Base-by-base conservation (phyloP, 805 yeast genomes). In the Metschnikowia kunwiensis region DNA sequence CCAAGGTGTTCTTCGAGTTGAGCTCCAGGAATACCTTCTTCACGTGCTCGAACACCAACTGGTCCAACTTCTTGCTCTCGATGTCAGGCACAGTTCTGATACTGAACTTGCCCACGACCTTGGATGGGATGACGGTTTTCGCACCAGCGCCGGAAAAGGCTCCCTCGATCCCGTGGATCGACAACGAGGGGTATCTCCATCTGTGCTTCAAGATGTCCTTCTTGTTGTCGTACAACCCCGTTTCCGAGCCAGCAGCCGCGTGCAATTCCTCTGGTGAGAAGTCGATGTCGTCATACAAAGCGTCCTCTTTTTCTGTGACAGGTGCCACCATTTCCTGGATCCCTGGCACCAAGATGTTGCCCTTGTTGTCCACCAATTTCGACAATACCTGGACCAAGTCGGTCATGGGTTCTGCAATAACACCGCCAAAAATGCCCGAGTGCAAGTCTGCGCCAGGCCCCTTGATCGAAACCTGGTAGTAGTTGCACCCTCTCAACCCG, bases 391-490 rank as follows among this genome's bases (percentile, higher is more conserved):
- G 80, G 38, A 86, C 73, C 60, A 93, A 75, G 60, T 93, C 99
- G 33, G 91, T 83, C 88, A 93, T 78, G 57, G 99, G 99, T 69
- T 93, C 99, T 49, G 94, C 94, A 50, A 93, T 81, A 43, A 88
- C 80, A 58, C 98, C 99, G 50, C 99, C 99, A 59, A 93, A 93
- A 38, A 93, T 78, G 58, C 99, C 99, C 26, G 95, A 83, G 68
- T 93, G 99, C 64, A 93, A 75, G 62, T 93, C 99, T 7, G 99
- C 97, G 30, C 84, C 86, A 27, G 99, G 98, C 9, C 99, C 99
- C 41, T 72, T 73, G 47, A 91, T 68, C 18, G 74, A 61, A 51
- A 91, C 66, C 64, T 88, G 86, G 67, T 93, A 93, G 72, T 93
- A 93, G 68, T 85, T 85, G 58, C 89, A 86, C 44, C 99, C 99